Conservation (phyloP, 73 alveolate genomes). For the Paramecium biaurelia region DNA sequence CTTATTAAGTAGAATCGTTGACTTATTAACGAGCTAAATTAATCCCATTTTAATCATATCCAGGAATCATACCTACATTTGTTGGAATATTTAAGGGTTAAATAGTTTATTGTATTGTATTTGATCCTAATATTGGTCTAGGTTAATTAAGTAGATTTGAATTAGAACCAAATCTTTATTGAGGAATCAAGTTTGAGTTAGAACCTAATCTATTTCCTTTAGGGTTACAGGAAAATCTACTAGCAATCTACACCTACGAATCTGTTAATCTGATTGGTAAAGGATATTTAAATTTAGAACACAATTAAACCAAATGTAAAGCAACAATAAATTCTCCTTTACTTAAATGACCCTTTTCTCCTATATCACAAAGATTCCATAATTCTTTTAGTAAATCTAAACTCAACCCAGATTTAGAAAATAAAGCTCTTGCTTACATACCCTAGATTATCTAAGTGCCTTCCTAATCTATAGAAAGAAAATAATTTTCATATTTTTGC, state of each 20-base stretch:
- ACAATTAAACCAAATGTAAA: background rate
- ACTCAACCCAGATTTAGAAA: background rate
- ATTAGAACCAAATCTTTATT: constrained; percentile 24
- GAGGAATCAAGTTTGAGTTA: background rate
- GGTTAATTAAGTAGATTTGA: background rate
- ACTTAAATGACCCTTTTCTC: constrained; percentile 32
- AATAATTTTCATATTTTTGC: constrained; percentile 30
- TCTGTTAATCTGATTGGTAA: background rate
- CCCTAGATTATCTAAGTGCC: constrained; percentile 20
- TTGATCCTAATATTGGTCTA: background rate
- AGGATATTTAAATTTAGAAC: background rate
- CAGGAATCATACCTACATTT: constrained; percentile 21
- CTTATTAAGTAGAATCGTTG: background rate
- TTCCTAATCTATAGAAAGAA: background rate
- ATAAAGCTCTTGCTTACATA: background rate
- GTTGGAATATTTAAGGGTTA: background rate
- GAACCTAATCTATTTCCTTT: background rate
- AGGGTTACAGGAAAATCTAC: constrained; percentile 21
- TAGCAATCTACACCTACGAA: background rate
- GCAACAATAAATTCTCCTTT: constrained; percentile 43
- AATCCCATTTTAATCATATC: background rate
- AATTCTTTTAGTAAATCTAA: background rate
- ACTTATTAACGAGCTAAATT: background rate
- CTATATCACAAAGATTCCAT: constrained; percentile 33
- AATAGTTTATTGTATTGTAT: background rate